Evolutionary conservation across 164 flowering plant species (phyloP).

Genomic region (Vitis vinifera): ASM3070453v1 NC_081816.1:6091501-6092000

Average conservation of each 20-base stretch:
- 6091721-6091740: neutral
- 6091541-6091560: constrained; percentile 28
- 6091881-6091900: too few relatives aligned
- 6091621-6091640: constrained; percentile 84
- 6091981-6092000: too few relatives aligned
- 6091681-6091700: constrained; percentile 87
- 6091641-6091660: constrained; percentile 93
- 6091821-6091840: too few relatives aligned
- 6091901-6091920: too few relatives aligned
- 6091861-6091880: too few relatives aligned
- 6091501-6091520: neutral
- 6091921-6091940: too few relatives aligned
- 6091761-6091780: neutral
- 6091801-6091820: too few relatives aligned
- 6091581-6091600: constrained; percentile 45
- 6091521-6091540: neutral
- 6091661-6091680: constrained; percentile 91
- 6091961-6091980: too few relatives aligned
- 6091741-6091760: neutral
- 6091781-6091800: too few relatives aligned
- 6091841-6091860: too few relatives aligned
- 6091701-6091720: constrained; percentile 25
- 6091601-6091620: constrained; percentile 71
- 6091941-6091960: too few relatives aligned
- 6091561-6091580: constrained; percentile 77